Evolutionary conservation across 768 basidiomycete genomes (phyloP), one percentile per base, ranked within the genome.

Genomic region (Amanita rubescens): DNA sequence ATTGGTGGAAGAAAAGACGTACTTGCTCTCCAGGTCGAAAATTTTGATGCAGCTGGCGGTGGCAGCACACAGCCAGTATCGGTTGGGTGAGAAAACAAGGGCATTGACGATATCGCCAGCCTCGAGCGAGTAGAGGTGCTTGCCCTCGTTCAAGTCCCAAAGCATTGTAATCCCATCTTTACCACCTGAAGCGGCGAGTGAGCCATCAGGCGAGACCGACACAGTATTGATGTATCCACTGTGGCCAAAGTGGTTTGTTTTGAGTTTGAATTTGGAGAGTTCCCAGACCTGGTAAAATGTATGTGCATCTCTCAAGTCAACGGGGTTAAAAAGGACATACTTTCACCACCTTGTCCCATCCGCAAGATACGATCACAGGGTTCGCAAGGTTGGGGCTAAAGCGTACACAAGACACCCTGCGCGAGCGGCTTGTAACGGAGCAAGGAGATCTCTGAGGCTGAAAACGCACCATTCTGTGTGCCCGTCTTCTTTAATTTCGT

Each of bases 311-410:
- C 33, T 35, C n/a, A 27, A 44, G 35, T 27, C 42, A 51, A 42
- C 14, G 20, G 60, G 51, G 25, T 35, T 55, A 42, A 42, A 44
- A 44, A 19, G 49, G 12, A 66, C 84, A 73, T 61, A 95, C 96
- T 85, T 99, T 99, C 70, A 99, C 96, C 58, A 97, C 93, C 79
- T 97, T 98, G 80, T 99, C 96, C 96, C 96, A 99, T 64, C 96
- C 96, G 65, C 87, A 89, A 57, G 96, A 98, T 55, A 99, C 96
- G 65, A 98, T 98, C 66, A 98, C 95, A 54, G 96, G 94, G 79
- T 94, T 97, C 75, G 84, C 64, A 60, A 94, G 85, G 70, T 98
- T 98, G 51, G 96, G 96, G 75, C 93, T 95, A 80, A 99, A 99
- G 69, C 95, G 89, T 39, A 99, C 96, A 71, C 95, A 98, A 38